These are phyloP conservation scores for Clavispora santaluciae DNA, from an alignment of 805 yeast species.

Conservation along the genomic window DNA sequence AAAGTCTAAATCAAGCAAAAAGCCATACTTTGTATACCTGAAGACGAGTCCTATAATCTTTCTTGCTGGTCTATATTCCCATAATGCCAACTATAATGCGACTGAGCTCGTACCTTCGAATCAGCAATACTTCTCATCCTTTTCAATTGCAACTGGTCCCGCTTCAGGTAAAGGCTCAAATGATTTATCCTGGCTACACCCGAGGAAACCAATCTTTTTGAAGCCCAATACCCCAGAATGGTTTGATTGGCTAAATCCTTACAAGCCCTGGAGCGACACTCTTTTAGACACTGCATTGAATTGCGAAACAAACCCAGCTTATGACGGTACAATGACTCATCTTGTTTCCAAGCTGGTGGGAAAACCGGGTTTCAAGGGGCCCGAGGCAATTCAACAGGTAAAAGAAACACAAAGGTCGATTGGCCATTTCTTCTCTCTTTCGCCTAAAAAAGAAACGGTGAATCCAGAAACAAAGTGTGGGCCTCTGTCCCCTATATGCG, in stretches of 20 bases:
- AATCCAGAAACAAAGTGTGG: not conserved
- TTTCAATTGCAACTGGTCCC: constrained; percentile 68
- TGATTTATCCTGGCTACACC: constrained; percentile 64
- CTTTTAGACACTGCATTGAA: constrained; percentile 38
- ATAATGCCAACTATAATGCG: constrained; percentile 27
- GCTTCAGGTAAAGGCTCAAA: constrained; percentile 44
- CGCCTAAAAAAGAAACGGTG: constrained; percentile 1
- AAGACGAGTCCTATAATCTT: constrained; percentile 51
- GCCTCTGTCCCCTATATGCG: too few relatives aligned
- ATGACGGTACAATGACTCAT: constrained; percentile 42
- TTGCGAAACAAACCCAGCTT: constrained; percentile 26
- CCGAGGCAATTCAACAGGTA: constrained; percentile 26
- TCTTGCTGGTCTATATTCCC: constrained; percentile 50
- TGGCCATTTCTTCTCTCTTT: constrained; percentile 9
- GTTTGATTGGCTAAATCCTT: constrained; percentile 58
- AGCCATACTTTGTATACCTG: constrained; percentile 63
- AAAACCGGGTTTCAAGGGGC: constrained; percentile 45
- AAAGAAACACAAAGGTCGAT: constrained; percentile 16
- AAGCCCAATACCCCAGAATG: constrained; percentile 56
- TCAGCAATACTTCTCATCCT: constrained; percentile 37
- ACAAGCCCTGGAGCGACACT: constrained; percentile 32
- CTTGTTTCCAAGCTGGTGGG: constrained; percentile 64
- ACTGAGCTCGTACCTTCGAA: constrained; percentile 14
- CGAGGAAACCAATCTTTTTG: constrained; percentile 71
- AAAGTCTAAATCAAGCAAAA: constrained; percentile 35